These are phyloP conservation scores for Leccinum obscurum DNA, from an alignment of 768 basidiomycete genomes.

Conservation along the genomic window DNA sequence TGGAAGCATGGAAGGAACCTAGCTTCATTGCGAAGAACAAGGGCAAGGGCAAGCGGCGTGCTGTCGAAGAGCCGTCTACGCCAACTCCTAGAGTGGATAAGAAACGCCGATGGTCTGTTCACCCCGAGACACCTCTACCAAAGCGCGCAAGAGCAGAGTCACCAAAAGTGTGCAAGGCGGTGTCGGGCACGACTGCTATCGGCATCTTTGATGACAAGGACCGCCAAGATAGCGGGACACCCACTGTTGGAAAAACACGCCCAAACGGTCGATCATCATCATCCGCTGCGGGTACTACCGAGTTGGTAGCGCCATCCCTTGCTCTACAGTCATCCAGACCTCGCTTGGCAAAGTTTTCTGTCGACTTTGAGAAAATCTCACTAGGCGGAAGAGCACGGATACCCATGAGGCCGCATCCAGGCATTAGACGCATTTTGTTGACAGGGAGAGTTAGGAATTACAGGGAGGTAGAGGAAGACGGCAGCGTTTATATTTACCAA, in stretches of 20 bases:
- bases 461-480: constrained; percentile 20
- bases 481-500: constrained; percentile 22
- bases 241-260: background rate
- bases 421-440: constrained; percentile 15
- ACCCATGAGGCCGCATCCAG: constrained; percentile 12
- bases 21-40: constrained; percentile 31
- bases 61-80: constrained; percentile 5
- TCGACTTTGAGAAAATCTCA: constrained; percentile 18
- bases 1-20: constrained; percentile 32
- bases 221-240: background rate
- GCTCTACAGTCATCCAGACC: constrained; percentile 5
- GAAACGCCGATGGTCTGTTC: constrained; percentile 19
- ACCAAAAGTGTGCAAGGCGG: background rate
- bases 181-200: background rate
- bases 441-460: constrained; percentile 30
- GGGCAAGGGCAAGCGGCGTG: constrained; percentile 20
- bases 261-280: constrained; percentile 2
- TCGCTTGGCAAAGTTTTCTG: constrained; percentile 24
- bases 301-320: background rate
- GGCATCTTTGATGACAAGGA: background rate
- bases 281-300: background rate
- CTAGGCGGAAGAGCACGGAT: constrained; percentile 4
- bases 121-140: constrained; percentile 6
- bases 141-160: constrained; percentile 17
- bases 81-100: background rate